These are phyloP conservation scores for Mycena leptocephala DNA, from an alignment of 768 basidiomycete species.

Conservation along the genomic window DNA sequence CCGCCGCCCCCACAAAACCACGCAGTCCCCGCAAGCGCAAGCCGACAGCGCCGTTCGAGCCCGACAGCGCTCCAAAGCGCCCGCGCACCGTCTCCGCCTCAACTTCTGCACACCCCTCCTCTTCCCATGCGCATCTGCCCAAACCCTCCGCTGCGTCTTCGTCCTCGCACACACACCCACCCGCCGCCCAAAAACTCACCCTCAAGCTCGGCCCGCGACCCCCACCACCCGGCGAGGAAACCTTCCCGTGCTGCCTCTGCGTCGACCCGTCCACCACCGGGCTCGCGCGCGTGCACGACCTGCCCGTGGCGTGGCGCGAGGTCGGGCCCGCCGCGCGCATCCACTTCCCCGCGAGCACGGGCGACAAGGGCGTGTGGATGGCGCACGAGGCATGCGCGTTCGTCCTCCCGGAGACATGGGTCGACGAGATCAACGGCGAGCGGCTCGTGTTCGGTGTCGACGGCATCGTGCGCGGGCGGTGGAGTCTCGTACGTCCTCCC, in stretches of 20 bases:
- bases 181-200: slow-evolving; percentile 68
- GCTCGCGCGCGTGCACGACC: slow-evolving; percentile 78
- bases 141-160: background rate
- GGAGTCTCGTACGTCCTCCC: slow-evolving; percentile 83
- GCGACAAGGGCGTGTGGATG: slow-evolving; percentile 71
- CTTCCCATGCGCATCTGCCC: background rate
- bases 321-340: slow-evolving; percentile 57
- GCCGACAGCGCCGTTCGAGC: slow-evolving; percentile 25
- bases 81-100: slow-evolving; percentile 7
- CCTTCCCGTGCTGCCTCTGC: slow-evolving; percentile 81
- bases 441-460: slow-evolving; percentile 87
- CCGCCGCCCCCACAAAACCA: background rate
- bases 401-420: slow-evolving; percentile 93
- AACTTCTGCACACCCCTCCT: background rate
- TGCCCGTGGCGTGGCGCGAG: slow-evolving; percentile 72
- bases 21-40: slow-evolving; percentile 38
- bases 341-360: slow-evolving; percentile 27
- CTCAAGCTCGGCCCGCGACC: slow-evolving; percentile 80
- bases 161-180: slow-evolving; percentile 14
- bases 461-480: slow-evolving; percentile 91
- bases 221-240: slow-evolving; percentile 56
- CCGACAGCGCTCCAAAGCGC: slow-evolving; percentile 22
- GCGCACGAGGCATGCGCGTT: slow-evolving; percentile 88
- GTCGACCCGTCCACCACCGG: slow-evolving; percentile 68
- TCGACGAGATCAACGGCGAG: slow-evolving; percentile 75